These are phyloP conservation scores for Talaromyces nanjingensis DNA, from an alignment of 495 filamentous ascomycete genomes.

Conservation along the genomic window DNA sequence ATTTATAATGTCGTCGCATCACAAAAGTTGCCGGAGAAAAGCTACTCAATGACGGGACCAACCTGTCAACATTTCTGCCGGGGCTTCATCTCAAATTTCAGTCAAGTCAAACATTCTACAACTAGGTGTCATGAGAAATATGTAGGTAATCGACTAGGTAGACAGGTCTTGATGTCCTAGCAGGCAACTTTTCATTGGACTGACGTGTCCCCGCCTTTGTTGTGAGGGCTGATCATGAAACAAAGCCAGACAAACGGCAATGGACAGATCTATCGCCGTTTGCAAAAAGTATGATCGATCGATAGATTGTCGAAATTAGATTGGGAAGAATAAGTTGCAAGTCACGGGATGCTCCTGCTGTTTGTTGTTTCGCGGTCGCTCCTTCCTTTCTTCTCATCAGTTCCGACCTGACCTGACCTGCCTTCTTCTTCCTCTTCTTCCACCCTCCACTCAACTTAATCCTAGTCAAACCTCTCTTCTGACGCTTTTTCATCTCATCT, in stretches of 20 bases:
- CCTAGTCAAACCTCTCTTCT: neutral
- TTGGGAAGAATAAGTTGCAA: neutral
- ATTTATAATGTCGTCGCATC: neutral
- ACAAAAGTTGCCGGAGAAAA: neutral
- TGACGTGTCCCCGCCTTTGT: neutral
- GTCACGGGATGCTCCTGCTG: neutral
- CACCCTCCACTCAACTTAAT: neutral
- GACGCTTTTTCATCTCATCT: neutral
- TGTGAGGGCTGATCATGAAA: neutral
- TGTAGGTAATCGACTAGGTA: neutral
- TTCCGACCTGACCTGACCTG: neutral
- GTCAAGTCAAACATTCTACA: neutral
- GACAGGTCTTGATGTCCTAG: too few species aligned
- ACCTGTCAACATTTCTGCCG: neutral
- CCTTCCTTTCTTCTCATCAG: neutral
- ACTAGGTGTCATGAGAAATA: neutral
- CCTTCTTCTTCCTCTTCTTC: constrained; percentile 4
- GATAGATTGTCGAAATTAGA: neutral
- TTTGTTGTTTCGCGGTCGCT: too few species aligned
- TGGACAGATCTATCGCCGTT: neutral
- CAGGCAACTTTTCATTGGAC: neutral
- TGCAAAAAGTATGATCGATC: neutral
- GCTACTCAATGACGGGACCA: neutral
- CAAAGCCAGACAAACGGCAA: neutral
- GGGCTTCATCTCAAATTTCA: neutral